Percentiles rank a stretch among this genome's conserved stretches.
Evolutionary conservation across 2,329 filamentous ascomycete species (phyloP).

Genomic region (Colletotrichum kahawae): DNA sequence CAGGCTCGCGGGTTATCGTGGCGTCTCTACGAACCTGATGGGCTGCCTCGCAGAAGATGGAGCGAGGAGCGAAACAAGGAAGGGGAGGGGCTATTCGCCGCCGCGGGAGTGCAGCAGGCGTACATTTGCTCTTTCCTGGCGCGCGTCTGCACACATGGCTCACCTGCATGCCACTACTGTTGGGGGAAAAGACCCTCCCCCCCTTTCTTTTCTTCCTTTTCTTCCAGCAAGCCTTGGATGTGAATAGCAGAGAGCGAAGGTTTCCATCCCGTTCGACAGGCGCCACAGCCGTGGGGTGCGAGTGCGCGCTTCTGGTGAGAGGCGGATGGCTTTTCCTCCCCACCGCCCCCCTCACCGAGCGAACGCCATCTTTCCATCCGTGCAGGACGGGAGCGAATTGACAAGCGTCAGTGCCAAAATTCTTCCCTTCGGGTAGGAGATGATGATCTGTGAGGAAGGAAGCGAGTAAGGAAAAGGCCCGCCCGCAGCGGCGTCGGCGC

Average conservation of each 20-base stretch:
- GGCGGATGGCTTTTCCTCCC: background rate
- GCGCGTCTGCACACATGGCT: background rate
- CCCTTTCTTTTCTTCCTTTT: background rate
- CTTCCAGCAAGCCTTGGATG: background rate
- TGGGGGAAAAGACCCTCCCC: background rate
- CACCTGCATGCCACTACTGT: background rate
- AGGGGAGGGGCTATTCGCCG: background rate
- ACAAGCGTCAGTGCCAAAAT: background rate
- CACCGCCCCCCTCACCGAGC: background rate
- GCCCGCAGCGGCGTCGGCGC: background rate
- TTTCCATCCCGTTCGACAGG: background rate
- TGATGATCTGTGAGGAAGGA: background rate
- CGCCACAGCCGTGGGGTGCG: background rate
- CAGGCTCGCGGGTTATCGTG: background rate
- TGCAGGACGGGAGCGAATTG: background rate
- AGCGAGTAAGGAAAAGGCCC: background rate
- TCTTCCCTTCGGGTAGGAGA: background rate
- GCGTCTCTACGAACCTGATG: background rate
- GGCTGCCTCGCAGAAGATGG: background rate
- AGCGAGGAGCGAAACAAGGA: background rate
- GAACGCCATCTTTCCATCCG: background rate
- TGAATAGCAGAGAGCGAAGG: background rate
- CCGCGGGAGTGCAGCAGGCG: background rate
- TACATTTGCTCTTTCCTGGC: background rate
- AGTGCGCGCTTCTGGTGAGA: background rate